Conservation (phyloP, 1,284 basidiomycete species). For the Marasmius fiardii region DNA sequence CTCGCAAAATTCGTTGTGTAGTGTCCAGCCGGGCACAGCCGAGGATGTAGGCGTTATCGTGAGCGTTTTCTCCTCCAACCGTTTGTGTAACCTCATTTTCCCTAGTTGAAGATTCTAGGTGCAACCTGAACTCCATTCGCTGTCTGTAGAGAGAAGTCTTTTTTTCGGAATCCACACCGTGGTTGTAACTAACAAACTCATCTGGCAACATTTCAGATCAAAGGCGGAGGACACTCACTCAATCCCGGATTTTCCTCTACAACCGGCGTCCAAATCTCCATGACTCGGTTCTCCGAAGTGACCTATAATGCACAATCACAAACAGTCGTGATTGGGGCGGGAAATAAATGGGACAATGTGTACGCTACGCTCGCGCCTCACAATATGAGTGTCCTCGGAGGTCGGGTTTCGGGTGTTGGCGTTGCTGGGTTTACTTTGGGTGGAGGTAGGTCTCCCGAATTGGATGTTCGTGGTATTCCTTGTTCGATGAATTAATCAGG, state of each 20-base stretch:
- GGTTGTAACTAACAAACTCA: neutral
- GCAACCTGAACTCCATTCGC: constrained; percentile 38
- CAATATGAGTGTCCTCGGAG: constrained; percentile 50
- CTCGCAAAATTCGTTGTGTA: constrained; percentile 38
- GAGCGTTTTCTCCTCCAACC: constrained; percentile 14
- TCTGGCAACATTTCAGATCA: constrained; percentile 33
- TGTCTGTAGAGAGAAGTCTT: constrained; percentile 27
- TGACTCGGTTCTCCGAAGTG: constrained; percentile 47
- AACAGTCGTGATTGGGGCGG: constrained; percentile 46
- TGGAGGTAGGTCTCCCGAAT: constrained; percentile 39
- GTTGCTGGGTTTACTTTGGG: constrained; percentile 53
- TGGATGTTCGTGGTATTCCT: neutral
- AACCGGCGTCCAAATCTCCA: constrained; percentile 50
- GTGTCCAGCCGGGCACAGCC: constrained; percentile 48
- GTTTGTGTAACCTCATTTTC: neutral
- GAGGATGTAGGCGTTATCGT: constrained; percentile 45
- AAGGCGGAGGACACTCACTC: constrained; percentile 48
- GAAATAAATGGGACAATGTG: constrained; percentile 56
- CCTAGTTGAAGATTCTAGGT: constrained; percentile 43
- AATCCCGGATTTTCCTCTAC: constrained; percentile 55
- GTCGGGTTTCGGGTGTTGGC: constrained; percentile 48
- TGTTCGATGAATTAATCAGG: constrained; percentile 22
- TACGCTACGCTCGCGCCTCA: constrained; percentile 43
- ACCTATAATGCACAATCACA: constrained; percentile 34
- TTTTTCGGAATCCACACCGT: neutral